Conservation (phyloP, 106 monocot genomes). For the Allium cepa region DNA sequence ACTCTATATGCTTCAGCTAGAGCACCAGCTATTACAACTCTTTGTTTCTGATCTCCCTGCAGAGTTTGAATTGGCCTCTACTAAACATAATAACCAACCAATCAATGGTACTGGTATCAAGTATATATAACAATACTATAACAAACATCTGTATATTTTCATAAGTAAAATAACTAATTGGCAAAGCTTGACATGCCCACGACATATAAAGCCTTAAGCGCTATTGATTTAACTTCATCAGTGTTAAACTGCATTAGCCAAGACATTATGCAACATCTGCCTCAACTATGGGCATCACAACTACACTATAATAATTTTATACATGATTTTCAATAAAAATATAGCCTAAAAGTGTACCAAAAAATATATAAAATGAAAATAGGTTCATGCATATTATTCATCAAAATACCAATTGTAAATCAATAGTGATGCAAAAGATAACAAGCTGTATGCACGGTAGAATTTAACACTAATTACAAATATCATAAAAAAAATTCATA, state of each 20-base stretch:
- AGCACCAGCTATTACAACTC: slow-evolving; percentile 94
- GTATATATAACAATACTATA: no score
- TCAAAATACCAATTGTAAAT: no score
- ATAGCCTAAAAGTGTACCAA: neutral
- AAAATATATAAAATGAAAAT: no score
- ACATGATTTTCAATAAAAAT: no score
- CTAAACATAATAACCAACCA: neutral
- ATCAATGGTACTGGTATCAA: no score
- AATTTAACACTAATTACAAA: neutral
- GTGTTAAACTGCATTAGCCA: slow-evolving; percentile 72
- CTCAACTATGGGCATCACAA: slow-evolving; percentile 98
- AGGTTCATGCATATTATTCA: no score
- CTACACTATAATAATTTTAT: slow-evolving; percentile 17
- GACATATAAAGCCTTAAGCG: slow-evolving; percentile 61
- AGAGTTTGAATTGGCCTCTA: slow-evolving; percentile 97
- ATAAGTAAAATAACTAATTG: slow-evolving; percentile 19
- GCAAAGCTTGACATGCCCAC: slow-evolving; percentile 74
- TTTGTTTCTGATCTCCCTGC: slow-evolving; percentile 98
- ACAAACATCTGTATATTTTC: no score
- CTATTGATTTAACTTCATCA: slow-evolving; percentile 67
- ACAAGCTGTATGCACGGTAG: neutral
- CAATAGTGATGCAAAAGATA: neutral
- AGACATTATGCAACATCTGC: slow-evolving; percentile 98
- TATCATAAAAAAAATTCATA: no score
- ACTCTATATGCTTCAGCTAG: slow-evolving; percentile 82